Base-by-base conservation (phyloP, 2,329 filamentous ascomycete genomes). In the Pyricularia pennisetigena region DNA sequence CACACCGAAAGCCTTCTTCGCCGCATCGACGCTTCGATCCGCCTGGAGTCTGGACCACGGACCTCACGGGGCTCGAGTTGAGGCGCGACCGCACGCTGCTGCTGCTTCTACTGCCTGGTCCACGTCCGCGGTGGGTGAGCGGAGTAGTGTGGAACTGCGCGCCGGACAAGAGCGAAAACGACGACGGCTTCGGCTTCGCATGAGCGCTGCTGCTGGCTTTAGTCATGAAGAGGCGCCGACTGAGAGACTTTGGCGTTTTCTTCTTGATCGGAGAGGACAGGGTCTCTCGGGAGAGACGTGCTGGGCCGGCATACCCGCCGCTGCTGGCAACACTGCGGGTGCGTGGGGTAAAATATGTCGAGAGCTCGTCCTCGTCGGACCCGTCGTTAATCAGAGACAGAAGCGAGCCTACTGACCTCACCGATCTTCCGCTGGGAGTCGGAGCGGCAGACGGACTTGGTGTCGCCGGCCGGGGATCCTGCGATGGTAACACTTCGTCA, bases 1-100 rank as follows among this genome's bases (percentile, higher is more conserved):
- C 82, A 70, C 86, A 89, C 20, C 76, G 77, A 73, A 84, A 88
- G 14, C 83, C 86, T 71, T 82, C 80, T 70, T 83, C 77, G 3
- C 86, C 86, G 69, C 87, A 89, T 16, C 78, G 78, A 67, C 83
- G 78, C 71, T 79, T 71, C 16, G 81, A 81, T 0, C 85, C 85
- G 1, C 83, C 80, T 0, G 84, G 84, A 10, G 84, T 86, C 71
- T 78, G 78, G 4, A 80, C 72, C 35, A 77, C 70, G 29, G 73
- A 74, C 14, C 67, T 71, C 30, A 66, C 69, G 64, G 70, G 70
- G 63, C 74, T 75, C 3, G 68, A 49, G 6, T 62, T 30, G 57
- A 29, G 2, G 14, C 59, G 24, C 28, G 66, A 63, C 59, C 66
- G 57, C 32, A 24, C 9, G 28, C 29, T 24, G 32, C 57, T 24